Conservation (phyloP, 1,139 yeast species). For the Suhomyces yuchorum region DNA sequence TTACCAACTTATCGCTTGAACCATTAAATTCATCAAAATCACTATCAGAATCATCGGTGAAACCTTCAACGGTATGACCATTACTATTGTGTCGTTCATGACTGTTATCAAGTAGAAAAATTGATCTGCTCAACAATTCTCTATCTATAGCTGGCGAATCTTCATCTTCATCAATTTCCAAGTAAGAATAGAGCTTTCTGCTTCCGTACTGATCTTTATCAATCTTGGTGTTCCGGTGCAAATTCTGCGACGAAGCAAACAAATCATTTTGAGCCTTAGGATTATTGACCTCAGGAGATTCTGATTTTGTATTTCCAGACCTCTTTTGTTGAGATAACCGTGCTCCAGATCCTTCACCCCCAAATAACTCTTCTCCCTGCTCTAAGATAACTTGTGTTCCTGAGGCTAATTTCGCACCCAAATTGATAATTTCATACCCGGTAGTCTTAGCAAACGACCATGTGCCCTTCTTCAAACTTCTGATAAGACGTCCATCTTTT, state of each 20-base stretch:
- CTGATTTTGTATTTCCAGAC: conserved; percentile 1
- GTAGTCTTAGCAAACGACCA: conserved; percentile 76
- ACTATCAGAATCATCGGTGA: conserved; percentile 22
- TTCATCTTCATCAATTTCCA: conserved; percentile 34
- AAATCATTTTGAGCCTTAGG: conserved; percentile 14
- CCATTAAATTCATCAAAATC: conserved; percentile 23
- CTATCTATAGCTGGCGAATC: conserved; percentile 19
- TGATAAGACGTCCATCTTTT: conserved; percentile 67
- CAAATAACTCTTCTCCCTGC: conserved; percentile 73
- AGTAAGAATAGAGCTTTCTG: conserved; percentile 31
- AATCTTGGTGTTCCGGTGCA: conserved; percentile 21
- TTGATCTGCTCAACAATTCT: conserved; percentile 16
- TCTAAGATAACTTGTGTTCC: conserved; percentile 87
- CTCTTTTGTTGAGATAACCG: conserved; percentile 23
- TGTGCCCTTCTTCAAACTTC: conserved; percentile 79
- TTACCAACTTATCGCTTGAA: conserved; percentile 49
- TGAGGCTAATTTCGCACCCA: conserved; percentile 85
- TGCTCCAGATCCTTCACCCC: conserved; percentile 63
- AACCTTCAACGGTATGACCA: conserved; percentile 26
- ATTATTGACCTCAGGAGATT: background rate
- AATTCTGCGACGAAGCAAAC: conserved; percentile 29
- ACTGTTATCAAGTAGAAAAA: conserved; percentile 15
- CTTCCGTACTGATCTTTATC: conserved; percentile 27
- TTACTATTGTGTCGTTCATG: conserved; percentile 1
- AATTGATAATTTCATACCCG: conserved; percentile 73